phyloP scores from a whole-genome alignment of 345 rosid species.

The Citrus australasica region DNA sequence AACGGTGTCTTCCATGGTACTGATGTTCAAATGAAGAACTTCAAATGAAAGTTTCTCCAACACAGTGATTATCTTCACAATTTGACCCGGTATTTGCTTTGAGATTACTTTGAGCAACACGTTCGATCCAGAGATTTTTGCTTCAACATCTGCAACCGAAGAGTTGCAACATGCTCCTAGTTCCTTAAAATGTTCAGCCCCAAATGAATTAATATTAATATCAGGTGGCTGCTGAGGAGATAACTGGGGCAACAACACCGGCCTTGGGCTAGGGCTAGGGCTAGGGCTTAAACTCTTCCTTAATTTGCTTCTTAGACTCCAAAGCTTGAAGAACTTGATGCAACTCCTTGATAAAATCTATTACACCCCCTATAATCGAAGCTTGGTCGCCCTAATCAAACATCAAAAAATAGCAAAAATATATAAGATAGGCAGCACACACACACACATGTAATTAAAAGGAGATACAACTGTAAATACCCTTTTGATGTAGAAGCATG shows the following conservation, averaged over 20 bases:
- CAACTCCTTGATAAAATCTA: conserved; percentile 87
- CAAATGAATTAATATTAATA: conserved; percentile 9
- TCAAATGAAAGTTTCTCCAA: conserved; percentile 77
- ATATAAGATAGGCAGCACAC: neutral
- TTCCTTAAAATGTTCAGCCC: conserved; percentile 32
- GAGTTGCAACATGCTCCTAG: conserved; percentile 78
- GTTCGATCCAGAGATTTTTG: conserved; percentile 81
- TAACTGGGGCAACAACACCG: conserved; percentile 16
- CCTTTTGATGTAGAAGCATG: conserved; percentile 89
- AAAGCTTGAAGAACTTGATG: conserved; percentile 77
- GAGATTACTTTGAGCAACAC: conserved; percentile 66
- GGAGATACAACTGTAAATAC: conserved; percentile 26
- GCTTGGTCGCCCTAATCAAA: conserved; percentile 84
- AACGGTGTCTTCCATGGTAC: conserved; percentile 91
- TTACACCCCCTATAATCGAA: conserved; percentile 85
- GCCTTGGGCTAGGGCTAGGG: conserved; percentile 36
- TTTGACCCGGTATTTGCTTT: conserved; percentile 54
- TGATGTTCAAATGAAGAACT: conserved; percentile 78
- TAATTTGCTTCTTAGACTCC: conserved; percentile 83
- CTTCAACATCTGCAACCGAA: conserved; percentile 84
- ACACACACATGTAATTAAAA: neutral
- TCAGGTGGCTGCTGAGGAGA: conserved; percentile 31
- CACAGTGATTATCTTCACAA: conserved; percentile 61
- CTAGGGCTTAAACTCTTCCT: conserved; percentile 74
- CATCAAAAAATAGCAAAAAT: neutral